These are phyloP conservation scores for Suillus lakei DNA, from an alignment of 768 basidiomycete genomes.

Conservation along the genomic window DNA sequence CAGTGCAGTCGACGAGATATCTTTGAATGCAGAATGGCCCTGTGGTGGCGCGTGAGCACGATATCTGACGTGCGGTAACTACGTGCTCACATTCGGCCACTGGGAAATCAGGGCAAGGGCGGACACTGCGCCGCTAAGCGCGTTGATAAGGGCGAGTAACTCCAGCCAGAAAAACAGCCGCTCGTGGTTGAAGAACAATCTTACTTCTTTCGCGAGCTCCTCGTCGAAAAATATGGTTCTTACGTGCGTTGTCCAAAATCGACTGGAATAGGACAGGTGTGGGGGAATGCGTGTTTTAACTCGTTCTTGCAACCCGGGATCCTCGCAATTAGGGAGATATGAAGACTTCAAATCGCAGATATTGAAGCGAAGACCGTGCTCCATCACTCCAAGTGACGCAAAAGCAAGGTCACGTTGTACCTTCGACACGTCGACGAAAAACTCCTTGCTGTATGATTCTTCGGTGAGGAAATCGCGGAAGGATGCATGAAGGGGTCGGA, in stretches of 20 bases:
- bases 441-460: constrained; percentile 7
- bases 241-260: constrained; percentile 16
- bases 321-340: constrained; percentile 30
- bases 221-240: background rate
- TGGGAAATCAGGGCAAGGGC: background rate
- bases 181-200: constrained; percentile 5
- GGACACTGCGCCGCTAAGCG: background rate
- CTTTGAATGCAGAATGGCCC: no score
- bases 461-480: constrained; percentile 31
- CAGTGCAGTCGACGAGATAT: no score
- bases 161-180: constrained; percentile 14
- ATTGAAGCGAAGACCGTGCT: constrained; percentile 36
- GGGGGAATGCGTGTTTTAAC: constrained; percentile 4
- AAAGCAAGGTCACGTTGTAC: constrained; percentile 22
- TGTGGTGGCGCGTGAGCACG: no score
- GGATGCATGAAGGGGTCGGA: constrained; percentile 31
- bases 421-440: constrained; percentile 16
- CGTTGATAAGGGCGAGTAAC: no score
- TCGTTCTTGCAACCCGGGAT: no score
- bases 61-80: no score
- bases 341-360: constrained; percentile 38
- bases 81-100: background rate
- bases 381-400: constrained; percentile 33
- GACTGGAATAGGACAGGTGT: constrained; percentile 15
- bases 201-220: background rate